Evolutionary conservation across 495 filamentous ascomycete genomes (phyloP), one percentile per base, ranked within the genome.

Genomic region (Haplographium delicatum): DNA sequence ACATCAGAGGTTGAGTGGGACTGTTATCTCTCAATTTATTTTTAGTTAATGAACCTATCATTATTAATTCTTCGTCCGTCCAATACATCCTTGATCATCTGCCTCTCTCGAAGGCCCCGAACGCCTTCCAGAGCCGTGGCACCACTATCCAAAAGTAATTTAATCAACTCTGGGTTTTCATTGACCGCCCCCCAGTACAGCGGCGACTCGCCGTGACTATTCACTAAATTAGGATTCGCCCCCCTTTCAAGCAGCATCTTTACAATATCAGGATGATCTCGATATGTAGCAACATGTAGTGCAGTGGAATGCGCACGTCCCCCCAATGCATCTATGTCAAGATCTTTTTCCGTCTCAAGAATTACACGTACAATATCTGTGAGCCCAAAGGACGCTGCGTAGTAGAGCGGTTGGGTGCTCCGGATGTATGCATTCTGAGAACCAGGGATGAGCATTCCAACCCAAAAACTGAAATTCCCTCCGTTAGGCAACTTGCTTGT

Each of bases 241-340:
- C 78, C 76, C 34, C 72, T 63, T 18, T 64, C 59, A 9, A 79
- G 58, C 6, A 82, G 67, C 23, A 73, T 55, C 34, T 74, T 68
- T 31, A 79, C 61, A 44, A 79, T 55, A 8, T 75, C 69, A 10
- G 54, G 50, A 2, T 71, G 69, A 37, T 73, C 66, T 45, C 52
- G 39, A n/a, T 44, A 55, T 4, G 30, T 34, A 4, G 45, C 39
- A 37, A 55, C 52, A 37, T 55, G 52, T 13, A 55, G 26, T 20
- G 52, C 52, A 5, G 44, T 55, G 9, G 52, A 43, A n/a, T 45
- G 16, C 22, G 39, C 46, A 27, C 46, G 26, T 23, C 52, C 52
- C 13, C 52, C 52, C 30, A 49, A 23, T 1, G 30, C 38, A 38
- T 55, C 40, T 18, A 55, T 39, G 19, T 50, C 45, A 22, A 55